These are phyloP conservation scores for Corchorus capsularis DNA, from an alignment of 345 rosid species.

Conservation along the genomic window DNA sequence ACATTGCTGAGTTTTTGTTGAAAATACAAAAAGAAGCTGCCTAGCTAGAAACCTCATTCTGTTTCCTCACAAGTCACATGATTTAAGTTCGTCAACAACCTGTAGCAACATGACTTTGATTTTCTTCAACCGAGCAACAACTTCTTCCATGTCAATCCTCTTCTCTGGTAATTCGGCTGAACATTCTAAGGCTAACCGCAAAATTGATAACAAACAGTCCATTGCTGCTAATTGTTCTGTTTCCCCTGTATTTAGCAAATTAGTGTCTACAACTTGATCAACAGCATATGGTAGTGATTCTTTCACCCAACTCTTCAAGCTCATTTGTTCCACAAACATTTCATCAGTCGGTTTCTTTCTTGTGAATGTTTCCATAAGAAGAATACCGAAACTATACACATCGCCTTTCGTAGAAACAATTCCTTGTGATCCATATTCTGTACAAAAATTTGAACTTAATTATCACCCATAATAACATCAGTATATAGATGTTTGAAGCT, in stretches of 20 bases:
- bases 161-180: not conserved
- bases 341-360: not conserved
- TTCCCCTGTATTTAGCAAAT: conserved; percentile 12
- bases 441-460: not conserved
- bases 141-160: conserved; percentile 27
- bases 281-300: not conserved
- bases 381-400: not conserved
- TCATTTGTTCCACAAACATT: not conserved
- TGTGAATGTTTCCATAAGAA: not conserved
- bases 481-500: too few species aligned
- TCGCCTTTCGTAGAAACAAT: not conserved
- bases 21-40: too few species aligned
- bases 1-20: too few species aligned
- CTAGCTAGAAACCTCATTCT: too few species aligned
- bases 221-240: not conserved
- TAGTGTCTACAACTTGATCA: not conserved
- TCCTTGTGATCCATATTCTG: not conserved
- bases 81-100: too few species aligned
- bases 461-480: not conserved
- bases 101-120: conserved; percentile 9
- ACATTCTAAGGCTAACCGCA: conserved; percentile 16
- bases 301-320: conserved; percentile 9
- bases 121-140: conserved; percentile 12
- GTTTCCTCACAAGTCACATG: too few species aligned
- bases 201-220: conserved; percentile 14